Evolutionary conservation across 1,139 yeast genomes (phyloP).

Genomic region (Dujonia santamariae): DNA sequence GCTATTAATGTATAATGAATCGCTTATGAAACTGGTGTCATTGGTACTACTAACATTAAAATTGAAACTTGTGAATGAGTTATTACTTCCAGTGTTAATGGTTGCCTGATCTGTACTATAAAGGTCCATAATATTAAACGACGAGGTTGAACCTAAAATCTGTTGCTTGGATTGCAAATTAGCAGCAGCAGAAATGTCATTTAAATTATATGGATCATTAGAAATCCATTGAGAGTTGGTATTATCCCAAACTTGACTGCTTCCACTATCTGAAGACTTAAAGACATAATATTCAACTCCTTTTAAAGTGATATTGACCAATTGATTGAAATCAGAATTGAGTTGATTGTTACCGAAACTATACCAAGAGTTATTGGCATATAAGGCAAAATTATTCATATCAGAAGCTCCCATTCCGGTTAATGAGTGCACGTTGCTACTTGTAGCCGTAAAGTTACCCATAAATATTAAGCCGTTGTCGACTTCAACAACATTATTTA

Average conservation of each 20-base stretch:
- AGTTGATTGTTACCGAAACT: conserved; percentile 37
- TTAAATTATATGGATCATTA: conserved; percentile 28
- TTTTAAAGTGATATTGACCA: conserved; percentile 34
- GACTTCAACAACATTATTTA: conserved; percentile 21
- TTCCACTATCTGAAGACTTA: conserved; percentile 18
- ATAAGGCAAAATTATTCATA: conserved; percentile 37
- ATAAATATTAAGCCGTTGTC: conserved; percentile 23
- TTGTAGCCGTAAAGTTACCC: conserved; percentile 31
- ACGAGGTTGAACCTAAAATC: conserved; percentile 36
- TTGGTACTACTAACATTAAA: conserved; percentile 30
- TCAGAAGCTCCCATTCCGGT: no score
- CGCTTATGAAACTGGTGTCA: conserved; percentile 23
- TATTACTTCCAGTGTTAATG: conserved; percentile 16
- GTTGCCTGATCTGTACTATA: conserved; percentile 31
- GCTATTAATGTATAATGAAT: conserved; percentile 44
- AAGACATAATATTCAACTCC: conserved; percentile 37
- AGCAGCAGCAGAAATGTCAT: conserved; percentile 35
- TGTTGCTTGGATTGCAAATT: conserved; percentile 23
- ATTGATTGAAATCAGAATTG: conserved; percentile 23
- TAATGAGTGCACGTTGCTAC: conserved; percentile 21
- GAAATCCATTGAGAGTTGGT: conserved; percentile 33
- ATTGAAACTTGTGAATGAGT: conserved; percentile 20
- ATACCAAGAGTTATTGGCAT: conserved; percentile 26
- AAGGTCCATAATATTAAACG: conserved; percentile 35
- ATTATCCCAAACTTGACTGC: conserved; percentile 41